Evolutionary conservation across 1,139 yeast genomes (phyloP).

Genomic region (Pneumocystis wakefieldiae): DNA sequence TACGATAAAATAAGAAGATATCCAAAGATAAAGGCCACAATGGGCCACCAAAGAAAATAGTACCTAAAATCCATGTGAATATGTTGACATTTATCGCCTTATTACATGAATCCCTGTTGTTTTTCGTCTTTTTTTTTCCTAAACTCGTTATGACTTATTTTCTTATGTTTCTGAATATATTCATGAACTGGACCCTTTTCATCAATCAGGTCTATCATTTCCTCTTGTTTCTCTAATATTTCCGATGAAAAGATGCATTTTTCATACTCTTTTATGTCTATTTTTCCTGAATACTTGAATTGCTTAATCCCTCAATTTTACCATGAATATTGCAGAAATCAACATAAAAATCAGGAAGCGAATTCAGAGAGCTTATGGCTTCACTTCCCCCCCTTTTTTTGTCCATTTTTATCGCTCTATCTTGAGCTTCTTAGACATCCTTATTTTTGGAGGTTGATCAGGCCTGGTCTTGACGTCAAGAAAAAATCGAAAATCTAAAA

Average conservation of each 20-base stretch:
- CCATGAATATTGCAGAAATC: background rate
- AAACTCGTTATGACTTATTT: background rate
- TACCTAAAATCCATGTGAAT: background rate
- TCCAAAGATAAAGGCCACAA: background rate
- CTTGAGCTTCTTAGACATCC: background rate
- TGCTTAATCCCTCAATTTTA: background rate
- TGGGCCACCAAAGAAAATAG: background rate
- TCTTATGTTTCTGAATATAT: background rate
- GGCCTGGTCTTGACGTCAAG: background rate
- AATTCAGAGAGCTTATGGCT: background rate
- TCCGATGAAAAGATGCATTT: background rate
- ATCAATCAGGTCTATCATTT: background rate
- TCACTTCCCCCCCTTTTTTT: background rate
- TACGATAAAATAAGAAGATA: background rate
- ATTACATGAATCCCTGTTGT: background rate
- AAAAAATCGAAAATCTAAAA: background rate
- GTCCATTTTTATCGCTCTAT: background rate
- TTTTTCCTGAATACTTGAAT: background rate
- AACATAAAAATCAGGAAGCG: background rate
- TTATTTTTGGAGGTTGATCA: background rate
- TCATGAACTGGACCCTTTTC: background rate
- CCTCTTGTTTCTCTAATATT: background rate
- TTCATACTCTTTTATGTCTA: background rate
- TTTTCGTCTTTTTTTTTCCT: background rate
- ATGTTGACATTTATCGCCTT: background rate